A percentile compares a stretch with the other conserved stretches of the same genome.
phyloP scores from a whole-genome alignment of 208 protist genomes.

The Lotmaria passim region DNA sequence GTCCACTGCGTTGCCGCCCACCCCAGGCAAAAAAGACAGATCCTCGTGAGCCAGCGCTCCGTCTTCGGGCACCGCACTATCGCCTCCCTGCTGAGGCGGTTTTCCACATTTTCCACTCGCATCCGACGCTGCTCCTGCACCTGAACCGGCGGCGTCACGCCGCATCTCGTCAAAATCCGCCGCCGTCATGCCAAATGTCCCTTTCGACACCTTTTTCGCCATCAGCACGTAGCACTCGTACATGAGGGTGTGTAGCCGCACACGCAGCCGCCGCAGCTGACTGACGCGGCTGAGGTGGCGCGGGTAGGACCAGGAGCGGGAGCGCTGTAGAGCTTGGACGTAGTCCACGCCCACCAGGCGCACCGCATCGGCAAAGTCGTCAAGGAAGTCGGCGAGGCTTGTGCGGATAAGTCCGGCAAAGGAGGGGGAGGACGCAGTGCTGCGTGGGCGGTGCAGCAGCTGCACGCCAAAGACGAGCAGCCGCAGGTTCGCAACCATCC shows the following conservation, averaged over 20 bases:
- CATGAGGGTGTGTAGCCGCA: constrained; percentile 29
- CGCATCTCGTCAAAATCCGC: constrained; percentile 31
- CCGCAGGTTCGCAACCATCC: constrained; percentile 23
- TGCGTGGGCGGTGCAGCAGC: constrained; percentile 40
- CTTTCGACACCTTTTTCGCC: constrained; percentile 10
- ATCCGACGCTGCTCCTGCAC: neutral
- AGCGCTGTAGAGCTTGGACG: constrained; percentile 34
- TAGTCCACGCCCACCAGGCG: constrained; percentile 35
- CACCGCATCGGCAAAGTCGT: constrained; percentile 31
- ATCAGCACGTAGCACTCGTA: constrained; percentile 47
- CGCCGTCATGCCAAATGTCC: constrained; percentile 15
- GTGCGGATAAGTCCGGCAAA: constrained; percentile 16
- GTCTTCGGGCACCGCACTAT: neutral
- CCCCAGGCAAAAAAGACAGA: constrained; percentile 1
- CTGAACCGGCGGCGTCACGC: neutral
- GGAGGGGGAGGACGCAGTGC: neutral
- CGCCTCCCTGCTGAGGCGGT: neutral
- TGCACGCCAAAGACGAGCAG: constrained; percentile 40
- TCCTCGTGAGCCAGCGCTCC: neutral
- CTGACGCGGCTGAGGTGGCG: constrained; percentile 26
- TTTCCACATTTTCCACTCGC: neutral
- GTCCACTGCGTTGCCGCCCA: neutral
- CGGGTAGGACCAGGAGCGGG: constrained; percentile 39
- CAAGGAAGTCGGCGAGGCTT: constrained; percentile 28
- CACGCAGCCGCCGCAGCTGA: constrained; percentile 32